These are phyloP conservation scores for Scedosporium boydii DNA, from an alignment of 2,329 filamentous ascomycete species.

Conservation along the genomic window DNA sequence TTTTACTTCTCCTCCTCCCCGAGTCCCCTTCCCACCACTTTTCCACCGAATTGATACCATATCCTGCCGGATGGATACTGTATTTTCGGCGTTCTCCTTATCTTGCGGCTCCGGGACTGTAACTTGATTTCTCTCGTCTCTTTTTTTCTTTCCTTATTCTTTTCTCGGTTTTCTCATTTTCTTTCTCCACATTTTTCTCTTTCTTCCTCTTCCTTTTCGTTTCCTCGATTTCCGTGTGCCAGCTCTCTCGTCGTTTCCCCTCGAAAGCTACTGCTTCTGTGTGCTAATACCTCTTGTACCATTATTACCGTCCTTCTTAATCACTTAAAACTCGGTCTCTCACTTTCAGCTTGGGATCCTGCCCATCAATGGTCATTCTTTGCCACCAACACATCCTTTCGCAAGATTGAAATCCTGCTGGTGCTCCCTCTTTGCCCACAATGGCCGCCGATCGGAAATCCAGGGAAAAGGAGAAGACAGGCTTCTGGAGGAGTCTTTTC, in stretches of 20 bases:
- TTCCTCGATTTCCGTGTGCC: slow-evolving; percentile 7
- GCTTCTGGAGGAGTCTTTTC: slow-evolving; percentile 39
- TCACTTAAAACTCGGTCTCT: neutral
- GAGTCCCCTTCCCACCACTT: neutral
- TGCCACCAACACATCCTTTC: neutral
- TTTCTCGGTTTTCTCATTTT: neutral
- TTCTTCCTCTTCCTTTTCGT: slow-evolving; percentile 3
- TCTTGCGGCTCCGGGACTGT: neutral
- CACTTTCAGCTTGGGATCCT: neutral
- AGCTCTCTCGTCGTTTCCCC: slow-evolving; percentile 3
- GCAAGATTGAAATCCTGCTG: neutral
- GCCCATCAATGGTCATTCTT: neutral
- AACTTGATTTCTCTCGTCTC: slow-evolving; percentile 4
- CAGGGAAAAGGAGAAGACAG: slow-evolving; percentile 26
- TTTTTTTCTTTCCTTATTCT: slow-evolving; percentile 3
- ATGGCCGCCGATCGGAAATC: slow-evolving; percentile 5
- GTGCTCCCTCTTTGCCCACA: neutral
- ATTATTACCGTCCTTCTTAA: slow-evolving; percentile 2
- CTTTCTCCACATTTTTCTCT: neutral
- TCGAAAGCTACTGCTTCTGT: slow-evolving; percentile 5
- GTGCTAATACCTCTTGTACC: slow-evolving; percentile 1
- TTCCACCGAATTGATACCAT: neutral
- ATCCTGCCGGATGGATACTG: neutral
- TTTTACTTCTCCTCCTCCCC: neutral
- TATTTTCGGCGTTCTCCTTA: neutral